Base-by-base conservation (phyloP, 2,329 filamentous ascomycete genomes). In the Diaporthe sp. region DNA sequence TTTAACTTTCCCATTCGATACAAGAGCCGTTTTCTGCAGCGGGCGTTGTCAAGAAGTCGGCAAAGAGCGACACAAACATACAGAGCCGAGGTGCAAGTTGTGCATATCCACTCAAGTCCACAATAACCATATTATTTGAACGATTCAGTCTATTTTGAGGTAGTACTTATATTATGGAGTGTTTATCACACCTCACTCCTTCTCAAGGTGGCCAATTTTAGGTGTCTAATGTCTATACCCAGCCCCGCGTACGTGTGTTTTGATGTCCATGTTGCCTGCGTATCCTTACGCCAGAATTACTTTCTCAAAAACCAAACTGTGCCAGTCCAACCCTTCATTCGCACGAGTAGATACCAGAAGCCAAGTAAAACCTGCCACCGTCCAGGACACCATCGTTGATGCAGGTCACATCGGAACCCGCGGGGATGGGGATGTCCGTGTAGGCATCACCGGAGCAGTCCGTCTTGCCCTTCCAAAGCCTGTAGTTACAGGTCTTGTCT, bases 361-460 rank as follows among this genome's bases (percentile, higher is more conserved):
- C 65, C 31, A 69, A n/a, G 34, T 69, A 69, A 15, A 22, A 69
- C n/a, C n/a, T 69, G 13, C 65, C 65, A 42, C 65, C 65, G 8
- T 69, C 65, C 34, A 69, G n/a, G 6, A 69, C 65, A 2, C 65
- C 65, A 22, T 53, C 49, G 34, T 69, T 69, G 46, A 69, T 55
- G 49, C 65, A 69, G 49, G 65, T 69, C 22, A 69, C 65, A 42
- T 69, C 65, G 9, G 46, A 55, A n/a, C n/a, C 65, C 9, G 65
- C 46, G 0, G 65, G 34, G 34, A 69, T 69, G 3, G 46, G 49
- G 34, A 69, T 55, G 17, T 55, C 49, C 8, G 49, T 31, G 34
- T 42, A 69, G 49, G 9, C 49, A 28, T 37, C 37, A 28, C 65
- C 65, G 15, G 65, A 69, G 34, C 65, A 69, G 65, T 55, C 65